Evolutionary conservation across 805 yeast species (phyloP).

Genomic region (Kuraishia ogatae): DNA sequence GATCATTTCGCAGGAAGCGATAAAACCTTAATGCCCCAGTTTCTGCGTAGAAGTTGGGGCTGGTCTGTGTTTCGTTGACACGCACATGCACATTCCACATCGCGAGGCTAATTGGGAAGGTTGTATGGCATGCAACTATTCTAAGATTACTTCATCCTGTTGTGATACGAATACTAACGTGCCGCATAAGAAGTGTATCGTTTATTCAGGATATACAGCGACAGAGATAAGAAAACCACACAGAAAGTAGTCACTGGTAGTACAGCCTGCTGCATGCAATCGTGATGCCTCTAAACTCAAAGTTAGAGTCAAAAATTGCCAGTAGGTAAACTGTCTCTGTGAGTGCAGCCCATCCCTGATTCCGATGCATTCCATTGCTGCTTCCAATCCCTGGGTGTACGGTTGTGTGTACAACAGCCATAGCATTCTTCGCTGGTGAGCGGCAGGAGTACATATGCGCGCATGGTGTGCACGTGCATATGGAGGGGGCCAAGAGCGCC

Average conservation of each 20-base stretch:
- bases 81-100: background rate
- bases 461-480: background rate
- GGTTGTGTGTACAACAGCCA: too few species aligned
- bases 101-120: background rate
- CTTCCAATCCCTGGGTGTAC: background rate
- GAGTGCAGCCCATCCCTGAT: too few species aligned
- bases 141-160: too few species aligned
- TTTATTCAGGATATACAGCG: background rate
- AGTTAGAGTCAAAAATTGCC: too few species aligned
- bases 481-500: background rate
- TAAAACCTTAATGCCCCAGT: background rate
- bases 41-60: background rate
- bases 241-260: too few species aligned
- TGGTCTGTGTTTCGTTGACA: background rate
- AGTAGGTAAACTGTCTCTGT: too few species aligned
- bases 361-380: too few species aligned
- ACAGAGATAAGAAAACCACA: background rate
- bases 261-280: too few species aligned
- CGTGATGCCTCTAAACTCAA: too few species aligned
- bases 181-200: too few species aligned
- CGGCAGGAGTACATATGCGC: background rate
- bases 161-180: background rate
- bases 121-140: too few species aligned
- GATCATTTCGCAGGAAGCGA: background rate
- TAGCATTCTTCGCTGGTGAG: background rate